Evolutionary conservation across 2,329 filamentous ascomycete species (phyloP).

Genomic region (Penicillium fuscoglaucum): DNA sequence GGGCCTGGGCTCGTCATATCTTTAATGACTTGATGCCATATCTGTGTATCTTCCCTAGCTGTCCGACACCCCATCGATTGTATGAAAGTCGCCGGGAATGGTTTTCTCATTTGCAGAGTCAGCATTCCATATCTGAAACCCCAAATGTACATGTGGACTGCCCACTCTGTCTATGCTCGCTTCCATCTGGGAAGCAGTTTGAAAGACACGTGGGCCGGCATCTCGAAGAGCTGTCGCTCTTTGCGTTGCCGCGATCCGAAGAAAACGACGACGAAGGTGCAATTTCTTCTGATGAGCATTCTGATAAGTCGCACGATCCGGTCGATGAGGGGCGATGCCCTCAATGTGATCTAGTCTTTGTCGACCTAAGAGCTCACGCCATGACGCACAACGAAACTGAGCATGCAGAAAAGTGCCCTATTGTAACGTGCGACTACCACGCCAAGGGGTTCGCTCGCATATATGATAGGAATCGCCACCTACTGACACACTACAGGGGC

Average conservation of each 20-base stretch:
- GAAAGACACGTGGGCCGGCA: background rate
- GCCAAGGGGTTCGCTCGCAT: background rate
- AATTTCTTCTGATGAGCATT: background rate
- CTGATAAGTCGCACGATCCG: background rate
- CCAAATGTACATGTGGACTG: background rate
- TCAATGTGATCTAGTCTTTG: background rate
- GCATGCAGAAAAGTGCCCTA: background rate
- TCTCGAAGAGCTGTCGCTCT: background rate
- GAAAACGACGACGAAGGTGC: background rate
- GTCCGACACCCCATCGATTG: constrained; percentile 21
- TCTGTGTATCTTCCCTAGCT: constrained; percentile 34
- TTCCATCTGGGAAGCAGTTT: background rate
- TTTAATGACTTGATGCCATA: constrained; percentile 45
- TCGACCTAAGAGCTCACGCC: background rate
- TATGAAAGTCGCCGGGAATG: constrained; percentile 24
- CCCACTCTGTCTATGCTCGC: background rate
- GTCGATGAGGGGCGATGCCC: background rate
- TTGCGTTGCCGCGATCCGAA: background rate
- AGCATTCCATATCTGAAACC: background rate
- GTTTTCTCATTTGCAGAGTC: constrained; percentile 1
- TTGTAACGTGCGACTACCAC: background rate
- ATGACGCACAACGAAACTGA: background rate
- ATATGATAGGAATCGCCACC: background rate
- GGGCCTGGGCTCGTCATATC: constrained; percentile 42
- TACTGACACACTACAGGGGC: background rate